These are phyloP conservation scores for Ganoderma sinense DNA, from an alignment of 1,284 basidiomycete genomes.

Conservation along the genomic window DNA sequence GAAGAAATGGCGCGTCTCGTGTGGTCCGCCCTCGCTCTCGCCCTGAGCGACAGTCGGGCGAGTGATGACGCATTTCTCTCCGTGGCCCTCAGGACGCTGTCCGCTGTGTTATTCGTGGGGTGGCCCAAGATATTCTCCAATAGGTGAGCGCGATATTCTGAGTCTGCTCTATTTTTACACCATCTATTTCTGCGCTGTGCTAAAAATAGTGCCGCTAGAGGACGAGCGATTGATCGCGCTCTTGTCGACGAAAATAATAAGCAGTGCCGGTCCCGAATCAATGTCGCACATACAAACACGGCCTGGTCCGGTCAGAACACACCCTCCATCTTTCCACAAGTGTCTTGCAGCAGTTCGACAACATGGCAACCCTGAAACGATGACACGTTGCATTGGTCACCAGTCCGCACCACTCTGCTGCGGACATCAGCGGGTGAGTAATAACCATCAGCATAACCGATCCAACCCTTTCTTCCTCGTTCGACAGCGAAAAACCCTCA, in stretches of 20 bases:
- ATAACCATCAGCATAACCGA: not conserved
- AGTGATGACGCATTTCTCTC: slow-evolving; percentile 3
- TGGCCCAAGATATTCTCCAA: slow-evolving; percentile 16
- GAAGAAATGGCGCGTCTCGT: slow-evolving; percentile 2
- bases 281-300: not conserved
- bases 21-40: slow-evolving; percentile 8
- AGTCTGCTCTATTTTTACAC: slow-evolving; percentile 18
- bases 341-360: not conserved
- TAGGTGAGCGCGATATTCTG: slow-evolving; percentile 14
- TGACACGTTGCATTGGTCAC: not conserved
- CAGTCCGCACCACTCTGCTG: not conserved
- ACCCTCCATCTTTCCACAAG: not conserved
- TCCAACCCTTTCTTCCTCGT: not conserved
- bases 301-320: not conserved
- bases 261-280: not conserved
- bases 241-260: slow-evolving; percentile 13
- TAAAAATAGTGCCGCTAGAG: slow-evolving; percentile 14
- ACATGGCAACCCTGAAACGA: not conserved
- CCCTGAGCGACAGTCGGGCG: slow-evolving; percentile 8
- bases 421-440: not conserved
- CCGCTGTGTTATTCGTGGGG: not conserved
- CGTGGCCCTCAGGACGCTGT: slow-evolving; percentile 21
- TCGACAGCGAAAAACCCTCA: not conserved
- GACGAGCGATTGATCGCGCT: not conserved
- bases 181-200: slow-evolving; percentile 12